These are phyloP conservation scores for Flaveria bidentis DNA, from an alignment of 129 eudicot genomes.

Conservation along the genomic window DNA sequence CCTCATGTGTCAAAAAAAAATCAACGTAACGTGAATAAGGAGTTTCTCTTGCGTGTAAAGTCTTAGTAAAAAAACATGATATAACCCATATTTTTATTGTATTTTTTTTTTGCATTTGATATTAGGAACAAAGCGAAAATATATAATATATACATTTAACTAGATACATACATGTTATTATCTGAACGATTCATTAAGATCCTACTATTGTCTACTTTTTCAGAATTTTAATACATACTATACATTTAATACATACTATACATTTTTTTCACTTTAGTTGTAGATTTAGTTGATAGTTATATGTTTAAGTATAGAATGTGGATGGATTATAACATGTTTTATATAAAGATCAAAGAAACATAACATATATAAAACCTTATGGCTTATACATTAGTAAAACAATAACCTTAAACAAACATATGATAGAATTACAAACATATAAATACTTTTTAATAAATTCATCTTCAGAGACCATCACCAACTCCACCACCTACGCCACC, in stretches of 20 bases:
- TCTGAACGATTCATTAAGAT: too few relatives aligned
- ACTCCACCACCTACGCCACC: slow-evolving; percentile 33
- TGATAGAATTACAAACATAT: neutral
- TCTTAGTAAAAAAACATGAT: neutral
- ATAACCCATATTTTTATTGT: too few relatives aligned
- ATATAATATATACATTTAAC: too few relatives aligned
- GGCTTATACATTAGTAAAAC: neutral
- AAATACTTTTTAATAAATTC: neutral
- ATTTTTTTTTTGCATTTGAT: too few relatives aligned
- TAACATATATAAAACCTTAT: neutral
- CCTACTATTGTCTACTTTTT: too few relatives aligned
- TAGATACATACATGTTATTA: too few relatives aligned
- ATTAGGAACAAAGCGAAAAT: too few relatives aligned
- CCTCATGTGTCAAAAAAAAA: neutral
- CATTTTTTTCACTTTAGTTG: too few relatives aligned
- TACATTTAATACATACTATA: too few relatives aligned
- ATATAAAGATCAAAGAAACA: neutral
- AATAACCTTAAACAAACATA: neutral
- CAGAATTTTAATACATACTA: too few relatives aligned
- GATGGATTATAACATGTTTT: neutral
- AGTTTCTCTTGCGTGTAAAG: neutral
- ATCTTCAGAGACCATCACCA: slow-evolving; percentile 36
- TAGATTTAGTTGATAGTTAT: neutral
- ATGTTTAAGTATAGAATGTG: neutral
- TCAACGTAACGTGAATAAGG: neutral